These are phyloP conservation scores for Eremochloa ophiuroides DNA, from an alignment of 176 grass and related monocot species.

Conservation along the genomic window DNA sequence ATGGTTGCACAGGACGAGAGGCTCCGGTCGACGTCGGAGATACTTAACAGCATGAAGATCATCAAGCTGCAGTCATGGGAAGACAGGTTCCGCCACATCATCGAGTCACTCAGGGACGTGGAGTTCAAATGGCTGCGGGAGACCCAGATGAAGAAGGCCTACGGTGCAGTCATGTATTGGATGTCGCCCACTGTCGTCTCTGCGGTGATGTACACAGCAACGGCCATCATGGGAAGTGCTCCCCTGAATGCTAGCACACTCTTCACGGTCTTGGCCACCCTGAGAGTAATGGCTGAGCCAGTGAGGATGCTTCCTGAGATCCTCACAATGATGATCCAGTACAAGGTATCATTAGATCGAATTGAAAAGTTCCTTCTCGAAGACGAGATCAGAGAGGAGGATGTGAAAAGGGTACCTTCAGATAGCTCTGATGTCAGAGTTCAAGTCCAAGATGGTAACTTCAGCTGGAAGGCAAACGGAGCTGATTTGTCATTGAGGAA, in stretches of 20 bases:
- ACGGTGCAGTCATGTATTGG: slow-evolving; percentile 71
- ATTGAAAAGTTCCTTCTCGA: slow-evolving; percentile 70
- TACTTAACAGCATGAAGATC: slow-evolving; percentile 93
- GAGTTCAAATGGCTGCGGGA: slow-evolving; percentile 81
- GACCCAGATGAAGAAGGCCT: slow-evolving; percentile 79
- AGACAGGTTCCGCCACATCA: slow-evolving; percentile 46
- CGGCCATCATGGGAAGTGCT: slow-evolving; percentile 52
- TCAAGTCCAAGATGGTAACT: slow-evolving; percentile 48
- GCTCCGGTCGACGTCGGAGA: slow-evolving; percentile 72
- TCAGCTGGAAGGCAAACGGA: slow-evolving; percentile 58
- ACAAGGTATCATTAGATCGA: slow-evolving; percentile 81
- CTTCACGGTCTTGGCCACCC: slow-evolving; percentile 66
- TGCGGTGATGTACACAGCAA: slow-evolving; percentile 61
- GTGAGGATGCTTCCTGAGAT: slow-evolving; percentile 80
- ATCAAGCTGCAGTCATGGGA: slow-evolving; percentile 98
- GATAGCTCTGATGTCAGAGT: slow-evolving; percentile 34
- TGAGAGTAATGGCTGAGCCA: slow-evolving; percentile 84
- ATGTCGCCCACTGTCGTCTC: slow-evolving; percentile 75
- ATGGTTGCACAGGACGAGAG: slow-evolving; percentile 85
- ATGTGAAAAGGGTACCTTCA: slow-evolving; percentile 32
- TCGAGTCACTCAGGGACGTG: slow-evolving; percentile 52
- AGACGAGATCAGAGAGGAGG: slow-evolving; percentile 75
- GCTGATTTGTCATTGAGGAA: slow-evolving; percentile 46
- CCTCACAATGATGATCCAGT: slow-evolving; percentile 80
- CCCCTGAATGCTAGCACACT: slow-evolving; percentile 78